Evolutionary conservation across 192 early-diverging fungal species (phyloP).

Genomic region (Umbelopsis ramanniana): DNA sequence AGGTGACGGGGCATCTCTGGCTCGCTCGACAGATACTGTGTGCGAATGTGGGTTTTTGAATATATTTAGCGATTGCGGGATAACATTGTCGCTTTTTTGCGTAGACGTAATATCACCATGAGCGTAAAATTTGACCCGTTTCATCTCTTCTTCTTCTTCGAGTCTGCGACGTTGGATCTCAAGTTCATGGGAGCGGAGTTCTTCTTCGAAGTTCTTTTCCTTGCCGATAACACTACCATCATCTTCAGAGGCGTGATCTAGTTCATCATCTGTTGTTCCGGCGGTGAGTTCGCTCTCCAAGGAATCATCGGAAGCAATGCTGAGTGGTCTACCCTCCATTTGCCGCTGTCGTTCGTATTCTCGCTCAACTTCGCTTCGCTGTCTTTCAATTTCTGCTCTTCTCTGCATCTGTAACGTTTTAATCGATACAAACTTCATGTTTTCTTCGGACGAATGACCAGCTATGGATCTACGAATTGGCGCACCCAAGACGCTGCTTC

Average conservation of each 20-base stretch:
- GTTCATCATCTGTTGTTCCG: constrained; percentile 36
- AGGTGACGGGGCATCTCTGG: no score
- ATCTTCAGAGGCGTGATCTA: constrained; percentile 10
- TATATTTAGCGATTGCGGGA: not conserved
- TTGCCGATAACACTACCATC: not conserved
- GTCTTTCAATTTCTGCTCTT: constrained; percentile 8
- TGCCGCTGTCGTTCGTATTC: not conserved
- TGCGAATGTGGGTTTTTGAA: not conserved
- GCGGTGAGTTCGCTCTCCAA: constrained; percentile 36
- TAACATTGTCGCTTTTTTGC: not conserved
- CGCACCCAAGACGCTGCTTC: not conserved
- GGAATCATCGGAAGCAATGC: constrained; percentile 32
- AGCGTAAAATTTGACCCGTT: constrained; percentile 30
- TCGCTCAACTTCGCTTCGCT: constrained; percentile 1
- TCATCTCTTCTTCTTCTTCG: constrained; percentile 42
- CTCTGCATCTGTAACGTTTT: constrained; percentile 22
- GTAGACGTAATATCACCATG: not conserved
- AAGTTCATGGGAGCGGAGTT: not conserved
- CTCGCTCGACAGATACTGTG: not conserved
- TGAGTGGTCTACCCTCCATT: constrained; percentile 12
- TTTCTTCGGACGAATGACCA: not conserved
- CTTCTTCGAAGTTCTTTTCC: constrained; percentile 25
- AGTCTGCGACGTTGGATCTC: constrained; percentile 28
- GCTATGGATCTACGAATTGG: not conserved
- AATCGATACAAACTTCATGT: constrained; percentile 5